These are phyloP conservation scores for Fraxinus greggii DNA, from an alignment of 305 asterid genomes.

Conservation along the genomic window DNA sequence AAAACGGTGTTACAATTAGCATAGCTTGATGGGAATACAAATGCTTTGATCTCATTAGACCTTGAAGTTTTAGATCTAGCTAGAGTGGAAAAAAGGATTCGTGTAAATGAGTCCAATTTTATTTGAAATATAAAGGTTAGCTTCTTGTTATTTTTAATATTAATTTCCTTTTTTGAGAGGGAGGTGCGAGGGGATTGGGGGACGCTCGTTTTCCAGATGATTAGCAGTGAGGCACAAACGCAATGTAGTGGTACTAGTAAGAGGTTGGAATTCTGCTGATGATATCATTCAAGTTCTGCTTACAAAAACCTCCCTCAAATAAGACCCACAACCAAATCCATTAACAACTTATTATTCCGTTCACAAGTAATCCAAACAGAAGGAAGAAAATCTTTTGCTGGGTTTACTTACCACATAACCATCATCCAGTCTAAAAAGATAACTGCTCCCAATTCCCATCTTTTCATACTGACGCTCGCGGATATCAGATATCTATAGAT, in stretches of 20 bases:
- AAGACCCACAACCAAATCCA: not conserved
- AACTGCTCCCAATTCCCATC: slow-evolving; percentile 99
- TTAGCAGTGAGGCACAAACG: not conserved
- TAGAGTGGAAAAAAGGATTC: not conserved
- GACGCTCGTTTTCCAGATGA: not conserved
- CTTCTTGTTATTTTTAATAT: not conserved
- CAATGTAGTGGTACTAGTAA: not conserved
- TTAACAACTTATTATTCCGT: not conserved
- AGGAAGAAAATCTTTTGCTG: slow-evolving; percentile 16
- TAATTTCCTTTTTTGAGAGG: not conserved
- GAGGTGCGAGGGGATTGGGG: not conserved
- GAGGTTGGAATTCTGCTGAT: not conserved
- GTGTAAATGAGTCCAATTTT: not conserved
- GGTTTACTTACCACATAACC: slow-evolving; percentile 85
- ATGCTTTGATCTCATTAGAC: not conserved
- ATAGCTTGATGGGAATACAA: not conserved
- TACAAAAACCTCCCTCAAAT: not conserved
- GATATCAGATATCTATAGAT: slow-evolving; percentile 81
- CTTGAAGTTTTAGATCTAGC: not conserved
- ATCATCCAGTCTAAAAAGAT: slow-evolving; percentile 97
- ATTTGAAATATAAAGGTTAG: not conserved
- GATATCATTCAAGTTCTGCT: not conserved
- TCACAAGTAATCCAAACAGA: slow-evolving; percentile 18
- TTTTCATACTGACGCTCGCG: slow-evolving; percentile 87
- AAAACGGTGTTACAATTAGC: not conserved